Evolutionary conservation across 306 rosid species (phyloP).

Genomic region (Prunus davidiana): DNA sequence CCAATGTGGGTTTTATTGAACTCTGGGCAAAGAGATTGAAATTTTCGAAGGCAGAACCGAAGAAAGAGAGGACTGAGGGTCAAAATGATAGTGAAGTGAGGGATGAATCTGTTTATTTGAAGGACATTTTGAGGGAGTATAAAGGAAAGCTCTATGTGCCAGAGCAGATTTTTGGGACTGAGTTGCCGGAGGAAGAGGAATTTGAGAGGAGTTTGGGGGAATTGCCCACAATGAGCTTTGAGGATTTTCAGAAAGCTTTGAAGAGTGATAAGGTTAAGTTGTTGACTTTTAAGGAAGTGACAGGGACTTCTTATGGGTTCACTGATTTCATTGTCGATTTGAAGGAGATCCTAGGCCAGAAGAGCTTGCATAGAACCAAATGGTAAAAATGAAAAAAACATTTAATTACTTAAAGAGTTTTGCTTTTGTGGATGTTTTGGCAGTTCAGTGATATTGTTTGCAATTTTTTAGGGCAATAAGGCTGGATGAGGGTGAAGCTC

Average conservation of each 20-base stretch:
- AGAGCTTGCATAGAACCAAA: slow-evolving; percentile 82
- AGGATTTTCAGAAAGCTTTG: slow-evolving; percentile 63
- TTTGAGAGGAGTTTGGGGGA: slow-evolving; percentile 46
- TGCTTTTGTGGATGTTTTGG: slow-evolving; percentile 12
- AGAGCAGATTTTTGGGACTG: slow-evolving; percentile 66
- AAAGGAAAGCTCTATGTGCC: slow-evolving; percentile 95
- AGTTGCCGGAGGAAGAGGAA: slow-evolving; percentile 73
- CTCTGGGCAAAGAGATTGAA: slow-evolving; percentile 44
- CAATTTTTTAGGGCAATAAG: slow-evolving; percentile 57
- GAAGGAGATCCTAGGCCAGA: slow-evolving; percentile 85
- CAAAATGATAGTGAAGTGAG: slow-evolving; percentile 25
- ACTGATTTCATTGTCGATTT: slow-evolving; percentile 66
- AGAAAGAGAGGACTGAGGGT: slow-evolving; percentile 33
- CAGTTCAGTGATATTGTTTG: neutral
- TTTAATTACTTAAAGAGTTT: slow-evolving; percentile 9
- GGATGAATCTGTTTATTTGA: slow-evolving; percentile 65
- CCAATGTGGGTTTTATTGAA: slow-evolving; percentile 39
- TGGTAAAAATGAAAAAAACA: slow-evolving; percentile 46
- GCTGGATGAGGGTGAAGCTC: slow-evolving; percentile 53
- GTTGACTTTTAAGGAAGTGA: slow-evolving; percentile 62
- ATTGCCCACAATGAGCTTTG: slow-evolving; percentile 70
- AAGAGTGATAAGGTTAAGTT: slow-evolving; percentile 59
- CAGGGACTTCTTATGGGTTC: slow-evolving; percentile 25
- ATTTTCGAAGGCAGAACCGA: slow-evolving; percentile 27
- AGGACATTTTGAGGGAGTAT: slow-evolving; percentile 76